phyloP scores from a whole-genome alignment of 352 stramenopile genomes.

The Globisporangium cederbergense region DNA sequence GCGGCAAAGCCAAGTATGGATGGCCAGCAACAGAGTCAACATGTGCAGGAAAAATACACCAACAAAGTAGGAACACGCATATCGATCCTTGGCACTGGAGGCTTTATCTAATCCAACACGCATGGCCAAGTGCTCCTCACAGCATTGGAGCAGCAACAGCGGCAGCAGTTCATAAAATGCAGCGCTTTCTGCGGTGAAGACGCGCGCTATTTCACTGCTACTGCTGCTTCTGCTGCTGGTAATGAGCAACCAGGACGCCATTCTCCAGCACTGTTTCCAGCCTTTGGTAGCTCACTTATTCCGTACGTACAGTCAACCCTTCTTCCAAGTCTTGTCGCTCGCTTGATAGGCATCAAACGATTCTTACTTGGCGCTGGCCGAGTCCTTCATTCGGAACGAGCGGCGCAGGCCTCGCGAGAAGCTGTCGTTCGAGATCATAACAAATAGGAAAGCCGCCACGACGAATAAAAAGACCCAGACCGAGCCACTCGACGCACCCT shows the following conservation, averaged over 20 bases:
- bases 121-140: background rate
- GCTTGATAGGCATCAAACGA: background rate
- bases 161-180: background rate
- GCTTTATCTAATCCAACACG: slow-evolving; percentile 5
- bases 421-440: slow-evolving; percentile 67
- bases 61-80: background rate
- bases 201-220: too few relatives aligned
- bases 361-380: slow-evolving; percentile 28
- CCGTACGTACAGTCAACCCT: background rate
- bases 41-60: background rate
- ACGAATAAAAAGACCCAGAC: slow-evolving; percentile 57
- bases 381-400: slow-evolving; percentile 37
- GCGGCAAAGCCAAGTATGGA: background rate
- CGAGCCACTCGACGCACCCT: slow-evolving; percentile 28
- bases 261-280: background rate
- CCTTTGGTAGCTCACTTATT: background rate
- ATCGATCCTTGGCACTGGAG: background rate
- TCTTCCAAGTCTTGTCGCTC: background rate
- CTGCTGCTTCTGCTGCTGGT: background rate
- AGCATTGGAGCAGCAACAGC: background rate
- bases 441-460: slow-evolving; percentile 46
- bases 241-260: background rate
- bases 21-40: too few relatives aligned
- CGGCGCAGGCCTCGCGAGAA: slow-evolving; percentile 51
- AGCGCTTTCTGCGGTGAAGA: background rate